Evolutionary conservation across 2,329 filamentous ascomycete genomes (phyloP), one percentile per base, ranked within the genome.

Genomic region (Tolypocladium nubicola): DNA sequence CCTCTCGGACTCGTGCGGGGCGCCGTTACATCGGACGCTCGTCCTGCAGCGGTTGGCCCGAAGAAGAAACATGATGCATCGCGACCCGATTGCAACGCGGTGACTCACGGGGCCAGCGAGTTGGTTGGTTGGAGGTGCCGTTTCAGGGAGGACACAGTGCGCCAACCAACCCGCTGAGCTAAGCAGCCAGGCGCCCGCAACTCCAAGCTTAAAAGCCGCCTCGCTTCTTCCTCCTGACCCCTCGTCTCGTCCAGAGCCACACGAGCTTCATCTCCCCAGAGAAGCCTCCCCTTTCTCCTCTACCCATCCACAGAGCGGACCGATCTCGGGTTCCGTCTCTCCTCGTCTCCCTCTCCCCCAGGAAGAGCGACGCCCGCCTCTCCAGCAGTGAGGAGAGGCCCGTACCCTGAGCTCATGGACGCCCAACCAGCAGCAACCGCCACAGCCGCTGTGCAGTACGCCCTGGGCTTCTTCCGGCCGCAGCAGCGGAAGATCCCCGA

Each of bases 381-480:
- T 59, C 58, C 57, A 52, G 40, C 23, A 3, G n/a, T 33, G 23
- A 55, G 59, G 63, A 63, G 61, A 65, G 63, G 63, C 59, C 52
- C 55, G 53, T 57, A 62, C 53, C 60, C 57, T 65, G 64, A 57
- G 57, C 59, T 56, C 55, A 64, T 65, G 64, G 62, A 56, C 55
- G 30, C 57, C 57, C 3, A 56, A 39, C 30, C 37, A 8, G 33
- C 52, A 10, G 13, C 58, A 38, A 21, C 57, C 52, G 58, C 40
- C 30, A 19, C 53, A 38, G 57, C 60, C 23, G 54, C 54, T 54
- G 23, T 13, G 11, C 57, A 39, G 40, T 19, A 38, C 35, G 45
- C 5, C 55, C 14, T 54, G 14, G 47, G 9, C 37, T 61, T 61
- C 60, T 62, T 58, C 61, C 37, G 57, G 58, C 61, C 60, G 23